Conservation (phyloP, 192 early-diverging fungal genomes). For the Borealophlyctis nickersoniae region DNA sequence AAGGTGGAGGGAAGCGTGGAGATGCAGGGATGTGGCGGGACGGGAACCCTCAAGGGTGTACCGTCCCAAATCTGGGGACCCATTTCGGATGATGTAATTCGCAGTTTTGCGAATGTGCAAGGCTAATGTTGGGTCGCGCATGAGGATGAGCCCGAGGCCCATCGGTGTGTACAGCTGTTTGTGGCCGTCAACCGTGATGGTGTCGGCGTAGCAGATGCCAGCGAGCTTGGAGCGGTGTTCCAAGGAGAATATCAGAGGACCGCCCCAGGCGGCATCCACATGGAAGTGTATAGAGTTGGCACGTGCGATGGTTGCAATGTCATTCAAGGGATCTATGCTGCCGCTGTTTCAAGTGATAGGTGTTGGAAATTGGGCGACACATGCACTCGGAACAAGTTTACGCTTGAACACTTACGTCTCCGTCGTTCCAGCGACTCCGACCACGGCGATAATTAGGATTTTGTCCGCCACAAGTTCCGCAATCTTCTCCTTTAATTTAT, state of each 20-base stretch:
- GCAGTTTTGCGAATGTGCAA: conserved; percentile 51
- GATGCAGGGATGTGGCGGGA: conserved; percentile 48
- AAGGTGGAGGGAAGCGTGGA: conserved; percentile 49
- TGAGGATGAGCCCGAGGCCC: conserved; percentile 53
- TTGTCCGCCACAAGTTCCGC: conserved; percentile 31
- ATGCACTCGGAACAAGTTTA: too few species aligned
- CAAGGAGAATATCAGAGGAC: conserved; percentile 51
- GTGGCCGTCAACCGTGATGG: conserved; percentile 58
- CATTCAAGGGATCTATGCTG: conserved; percentile 42
- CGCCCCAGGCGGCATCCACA: conserved; percentile 61
- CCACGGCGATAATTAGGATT: conserved; percentile 43
- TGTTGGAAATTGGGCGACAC: too few species aligned
- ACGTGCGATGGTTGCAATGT: conserved; percentile 25
- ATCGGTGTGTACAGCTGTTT: conserved; percentile 62
- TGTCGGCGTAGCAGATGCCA: conserved; percentile 50
- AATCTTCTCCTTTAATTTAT: conserved; percentile 36
- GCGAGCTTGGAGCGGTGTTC: conserved; percentile 44
- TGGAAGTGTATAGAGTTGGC: conserved; percentile 48
- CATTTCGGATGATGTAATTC: conserved; percentile 53
- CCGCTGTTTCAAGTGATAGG: conserved; percentile 28
- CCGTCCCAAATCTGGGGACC: conserved; percentile 49
- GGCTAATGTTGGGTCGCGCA: conserved; percentile 32
- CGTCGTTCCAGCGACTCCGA: conserved; percentile 54
- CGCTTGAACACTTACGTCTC: conserved; percentile 46
- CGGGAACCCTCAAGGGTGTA: conserved; percentile 55